A percentile compares a stretch with the other conserved stretches of the same genome.
Evolutionary conservation across 257 asterid genomes (phyloP).

Genomic region (Solanum chiquidenum): DNA sequence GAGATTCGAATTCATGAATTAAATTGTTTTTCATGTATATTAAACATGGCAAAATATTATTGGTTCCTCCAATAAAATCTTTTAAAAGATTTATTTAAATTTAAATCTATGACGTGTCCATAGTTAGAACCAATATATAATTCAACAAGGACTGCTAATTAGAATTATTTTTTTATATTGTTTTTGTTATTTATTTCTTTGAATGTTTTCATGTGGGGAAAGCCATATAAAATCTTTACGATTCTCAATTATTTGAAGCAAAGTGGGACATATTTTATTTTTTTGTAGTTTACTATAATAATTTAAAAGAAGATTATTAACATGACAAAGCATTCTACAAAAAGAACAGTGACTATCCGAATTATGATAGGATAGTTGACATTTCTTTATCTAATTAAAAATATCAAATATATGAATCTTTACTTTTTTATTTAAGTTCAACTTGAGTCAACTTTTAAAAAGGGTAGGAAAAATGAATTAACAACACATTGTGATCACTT

Average conservation of each 20-base stretch:
- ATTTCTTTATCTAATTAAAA: neutral
- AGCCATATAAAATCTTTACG: neutral
- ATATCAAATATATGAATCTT: neutral
- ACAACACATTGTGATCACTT: neutral
- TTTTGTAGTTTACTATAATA: neutral
- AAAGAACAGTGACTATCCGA: neutral
- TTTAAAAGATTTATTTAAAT: neutral
- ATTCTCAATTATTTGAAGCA: neutral
- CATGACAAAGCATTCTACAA: too few species aligned
- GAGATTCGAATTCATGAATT: neutral
- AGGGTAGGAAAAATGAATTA: neutral
- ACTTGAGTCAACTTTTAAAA: neutral
- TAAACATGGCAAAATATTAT: neutral
- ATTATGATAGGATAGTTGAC: neutral
- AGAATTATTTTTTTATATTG: neutral
- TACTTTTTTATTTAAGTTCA: neutral
- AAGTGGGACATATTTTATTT: neutral
- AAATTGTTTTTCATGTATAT: neutral
- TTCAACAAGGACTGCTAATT: neutral
- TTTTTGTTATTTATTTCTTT: neutral
- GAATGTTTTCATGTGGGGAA: neutral
- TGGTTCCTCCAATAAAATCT: neutral
- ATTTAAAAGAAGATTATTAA: neutral
- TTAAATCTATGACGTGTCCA: neutral
- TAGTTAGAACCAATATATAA: neutral